Base-by-base conservation (phyloP, 1,139 yeast genomes). In the Zygoascus hellenicus region DNA sequence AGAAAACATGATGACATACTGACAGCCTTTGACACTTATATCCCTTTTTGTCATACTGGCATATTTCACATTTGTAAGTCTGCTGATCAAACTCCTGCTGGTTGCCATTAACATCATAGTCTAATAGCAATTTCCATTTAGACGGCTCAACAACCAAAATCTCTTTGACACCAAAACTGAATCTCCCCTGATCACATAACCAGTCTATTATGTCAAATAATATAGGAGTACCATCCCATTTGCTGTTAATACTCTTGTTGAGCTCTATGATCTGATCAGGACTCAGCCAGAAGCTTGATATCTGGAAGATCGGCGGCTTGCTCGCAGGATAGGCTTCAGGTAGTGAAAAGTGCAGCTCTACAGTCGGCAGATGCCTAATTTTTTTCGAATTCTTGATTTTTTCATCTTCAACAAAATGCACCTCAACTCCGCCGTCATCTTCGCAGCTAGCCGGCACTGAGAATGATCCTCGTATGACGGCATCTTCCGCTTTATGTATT, bases 41-140 rank as follows among this genome's bases (percentile, higher is more conserved):
- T 1, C 90, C 89, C 52, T 75, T 76, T 47, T 65, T 65, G 37
- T 68, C 71, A 33, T 69, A 72, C 56, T 79, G 81, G 55, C 89
- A 82, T 1, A 82, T 80, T 15, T 75, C 78, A 59, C 89, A 83
- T 2, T 65, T 57, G 55, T 72, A 80, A 2, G 81, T 70, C 30
- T 62, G 59, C 10, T 54, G 48, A 5, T 70, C 56, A 54, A 77
- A 76, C 14, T 66, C 64, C 1, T 60, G 53, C 16, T 58, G 51
- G n/a, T 60, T 50, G 0, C 64, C 63, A 5, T 50, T 29, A 4
- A 49, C 38, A 50, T 58, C 56, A 11, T 54, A 49, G 3, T 54
- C 50, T 28, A 63, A 61, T 9, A 70, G 45, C 7, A 49, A 22
- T 0, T 51, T 45, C 14, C 64, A 58, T 28, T 56, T 42, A 0